These are phyloP conservation scores for Lepidium didymum DNA, from an alignment of 345 rosid species.

Conservation along the genomic window DNA sequence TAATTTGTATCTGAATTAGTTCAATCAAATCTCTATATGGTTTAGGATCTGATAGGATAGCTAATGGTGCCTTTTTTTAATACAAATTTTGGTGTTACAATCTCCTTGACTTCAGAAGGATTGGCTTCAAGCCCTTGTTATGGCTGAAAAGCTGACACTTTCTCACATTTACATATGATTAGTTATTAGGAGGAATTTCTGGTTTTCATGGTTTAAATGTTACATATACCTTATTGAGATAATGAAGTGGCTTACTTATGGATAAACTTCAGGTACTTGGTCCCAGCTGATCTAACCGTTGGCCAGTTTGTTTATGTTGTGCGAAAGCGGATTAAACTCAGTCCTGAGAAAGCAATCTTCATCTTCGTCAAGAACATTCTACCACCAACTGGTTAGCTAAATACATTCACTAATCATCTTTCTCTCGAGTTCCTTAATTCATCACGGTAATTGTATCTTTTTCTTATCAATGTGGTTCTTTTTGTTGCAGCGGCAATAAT, in stretches of 20 bases:
- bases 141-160: background rate
- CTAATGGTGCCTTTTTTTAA: background rate
- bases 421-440: background rate
- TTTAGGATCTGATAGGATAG: background rate
- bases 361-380: slow-evolving; percentile 46
- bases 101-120: no score
- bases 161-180: background rate
- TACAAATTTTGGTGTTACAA: background rate
- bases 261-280: slow-evolving; percentile 36
- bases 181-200: background rate
- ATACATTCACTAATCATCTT: background rate
- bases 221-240: background rate
- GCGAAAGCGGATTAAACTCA: slow-evolving; percentile 51
- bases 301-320: slow-evolving; percentile 63
- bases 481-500: slow-evolving; percentile 41
- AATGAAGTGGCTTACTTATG: background rate
- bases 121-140: background rate
- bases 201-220: background rate
- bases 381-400: slow-evolving; percentile 44
- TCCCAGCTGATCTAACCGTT: slow-evolving; percentile 57
- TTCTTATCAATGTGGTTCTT: background rate
- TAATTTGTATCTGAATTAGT: no score
- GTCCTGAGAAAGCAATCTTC: slow-evolving; percentile 58
- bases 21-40: background rate
- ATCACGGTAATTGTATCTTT: background rate